Base-by-base conservation (phyloP, 1,139 yeast species). In the Sugiyamaella sp. region DNA sequence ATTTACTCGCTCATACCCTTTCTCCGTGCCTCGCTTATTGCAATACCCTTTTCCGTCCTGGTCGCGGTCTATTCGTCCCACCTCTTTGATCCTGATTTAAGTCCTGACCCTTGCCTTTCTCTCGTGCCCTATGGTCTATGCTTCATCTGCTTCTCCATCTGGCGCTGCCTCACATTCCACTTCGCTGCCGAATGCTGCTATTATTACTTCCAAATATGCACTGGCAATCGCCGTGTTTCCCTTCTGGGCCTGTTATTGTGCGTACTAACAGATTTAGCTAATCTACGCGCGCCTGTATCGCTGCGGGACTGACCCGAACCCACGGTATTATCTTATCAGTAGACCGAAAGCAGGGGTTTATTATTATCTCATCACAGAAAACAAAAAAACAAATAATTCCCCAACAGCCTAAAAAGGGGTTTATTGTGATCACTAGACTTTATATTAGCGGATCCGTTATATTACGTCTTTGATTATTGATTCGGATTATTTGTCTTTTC, bases 281-380 rank as follows among this genome's bases (percentile, higher is more conserved):
- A 16, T 43, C 38, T 43, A 19, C 27, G 20, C 35, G 35, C 25
- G 46, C 46, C 14, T 43, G n/a, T 43, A 43, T 43, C 46, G 38
- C 46, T 29, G 46, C 38, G 46, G 25, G 9, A 17, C 14, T 25
- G 2, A 5, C 46, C 46, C 46, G n/a, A 43, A 29, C 46, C 46
- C 38, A 20, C 37, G n/a, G n/a, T n/a, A 17, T 43, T 43, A 43
- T 43, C 46, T 43, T 29, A 43, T 40, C 46, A 44, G 42, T 33
- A 45, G 41, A 47, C 16, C 35, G 40, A 32, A 49, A 37, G 32
- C 38, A 41, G 25, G 51, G 24, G 35, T 29, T 29, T 29, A 29
- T 29, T 29, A 35, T 29, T 22, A 20, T 38, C 44, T 20, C 35
- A 49, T 22, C 37, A 33, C 41, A 33, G 16, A 22, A 48, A 41